A percentile compares a stretch with the other conserved stretches of the same genome.
phyloP scores from a whole-genome alignment of 1,284 basidiomycete genomes.

The Agaricales sp. region DNA sequence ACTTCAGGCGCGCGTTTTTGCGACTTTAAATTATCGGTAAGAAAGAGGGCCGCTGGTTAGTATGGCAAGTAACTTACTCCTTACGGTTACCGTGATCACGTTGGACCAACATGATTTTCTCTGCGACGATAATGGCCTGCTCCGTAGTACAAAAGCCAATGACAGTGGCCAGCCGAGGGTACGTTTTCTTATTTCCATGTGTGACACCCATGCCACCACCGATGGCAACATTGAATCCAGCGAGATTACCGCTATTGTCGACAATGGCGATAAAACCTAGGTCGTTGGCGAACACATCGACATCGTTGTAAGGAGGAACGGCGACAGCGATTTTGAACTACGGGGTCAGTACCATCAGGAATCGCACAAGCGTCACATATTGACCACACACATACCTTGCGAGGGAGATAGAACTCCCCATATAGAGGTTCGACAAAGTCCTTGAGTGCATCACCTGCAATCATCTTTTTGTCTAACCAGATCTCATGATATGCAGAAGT shows the following conservation, averaged over 20 bases:
- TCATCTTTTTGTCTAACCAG: conserved; percentile 95
- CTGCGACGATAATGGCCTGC: conserved; percentile 80
- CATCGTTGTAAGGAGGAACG: conserved; percentile 94
- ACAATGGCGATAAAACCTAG: conserved; percentile 93
- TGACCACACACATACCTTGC: conserved; percentile 49
- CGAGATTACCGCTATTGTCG: conserved; percentile 58
- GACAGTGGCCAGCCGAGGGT: conserved; percentile 82
- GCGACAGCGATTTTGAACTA: conserved; percentile 98
- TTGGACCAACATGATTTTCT: conserved; percentile 91
- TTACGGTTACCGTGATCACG: conserved; percentile 93
- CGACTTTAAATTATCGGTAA: conserved; percentile 17
- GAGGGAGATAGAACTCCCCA: conserved; percentile 93
- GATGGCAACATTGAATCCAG: conserved; percentile 85
- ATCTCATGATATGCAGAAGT: conserved; percentile 98
- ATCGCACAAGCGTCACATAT: conserved; percentile 1
- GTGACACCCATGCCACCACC: conserved; percentile 99
- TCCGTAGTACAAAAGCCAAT: conserved; percentile 91
- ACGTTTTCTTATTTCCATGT: conserved; percentile 98
- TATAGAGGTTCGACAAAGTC: conserved; percentile 93
- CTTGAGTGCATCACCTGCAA: conserved; percentile 84
- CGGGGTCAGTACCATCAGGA: conserved; percentile 6
- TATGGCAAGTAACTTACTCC: conserved; percentile 47
- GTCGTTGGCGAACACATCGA: conserved; percentile 95
- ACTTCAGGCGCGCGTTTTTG: conserved; percentile 88
- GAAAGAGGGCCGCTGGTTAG: conserved; percentile 5